Conservation (phyloP, 2,329 filamentous ascomycete genomes). For the Hypoxylon sp. region DNA sequence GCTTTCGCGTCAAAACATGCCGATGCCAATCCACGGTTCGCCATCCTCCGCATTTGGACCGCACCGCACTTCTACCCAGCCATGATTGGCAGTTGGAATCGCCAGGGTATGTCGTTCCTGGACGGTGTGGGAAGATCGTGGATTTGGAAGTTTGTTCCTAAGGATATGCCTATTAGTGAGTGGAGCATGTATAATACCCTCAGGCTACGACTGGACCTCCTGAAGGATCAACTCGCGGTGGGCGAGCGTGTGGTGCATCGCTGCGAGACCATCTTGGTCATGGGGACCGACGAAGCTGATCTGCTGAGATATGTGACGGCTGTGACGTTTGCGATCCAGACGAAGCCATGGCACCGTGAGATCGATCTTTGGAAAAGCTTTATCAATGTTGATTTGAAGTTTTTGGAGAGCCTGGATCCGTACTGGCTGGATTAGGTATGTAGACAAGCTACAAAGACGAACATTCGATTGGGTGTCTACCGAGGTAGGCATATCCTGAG, state of each 20-base stretch:
- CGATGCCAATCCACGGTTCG: slow-evolving; percentile 47
- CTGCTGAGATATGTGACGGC: slow-evolving; percentile 50
- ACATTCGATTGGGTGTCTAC: too few relatives aligned
- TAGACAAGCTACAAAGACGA: too few relatives aligned
- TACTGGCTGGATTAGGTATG: slow-evolving; percentile 48
- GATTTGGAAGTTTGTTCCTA: slow-evolving; percentile 55
- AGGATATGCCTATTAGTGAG: slow-evolving; percentile 39
- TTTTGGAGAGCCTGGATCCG: slow-evolving; percentile 53
- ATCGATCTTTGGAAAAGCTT: slow-evolving; percentile 62
- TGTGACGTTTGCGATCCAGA: slow-evolving; percentile 56
- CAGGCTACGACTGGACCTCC: slow-evolving; percentile 44
- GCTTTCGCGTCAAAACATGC: slow-evolving; percentile 41
- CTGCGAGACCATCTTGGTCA: slow-evolving; percentile 56
- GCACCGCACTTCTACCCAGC: slow-evolving; percentile 59
- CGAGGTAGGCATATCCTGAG: too few relatives aligned
- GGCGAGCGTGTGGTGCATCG: slow-evolving; percentile 51
- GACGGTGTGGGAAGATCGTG: slow-evolving; percentile 55
- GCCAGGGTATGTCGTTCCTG: slow-evolving; percentile 49
- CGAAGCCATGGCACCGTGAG: slow-evolving; percentile 58
- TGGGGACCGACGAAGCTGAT: slow-evolving; percentile 54
- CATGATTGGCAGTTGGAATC: slow-evolving; percentile 52
- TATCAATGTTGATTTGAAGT: slow-evolving; percentile 55
- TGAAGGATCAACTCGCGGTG: slow-evolving; percentile 41
- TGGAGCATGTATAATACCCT: slow-evolving; percentile 54
- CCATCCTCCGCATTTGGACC: slow-evolving; percentile 56